Base-by-base conservation (phyloP, 2,329 filamentous ascomycete species). In the Chalara sp. region DNA sequence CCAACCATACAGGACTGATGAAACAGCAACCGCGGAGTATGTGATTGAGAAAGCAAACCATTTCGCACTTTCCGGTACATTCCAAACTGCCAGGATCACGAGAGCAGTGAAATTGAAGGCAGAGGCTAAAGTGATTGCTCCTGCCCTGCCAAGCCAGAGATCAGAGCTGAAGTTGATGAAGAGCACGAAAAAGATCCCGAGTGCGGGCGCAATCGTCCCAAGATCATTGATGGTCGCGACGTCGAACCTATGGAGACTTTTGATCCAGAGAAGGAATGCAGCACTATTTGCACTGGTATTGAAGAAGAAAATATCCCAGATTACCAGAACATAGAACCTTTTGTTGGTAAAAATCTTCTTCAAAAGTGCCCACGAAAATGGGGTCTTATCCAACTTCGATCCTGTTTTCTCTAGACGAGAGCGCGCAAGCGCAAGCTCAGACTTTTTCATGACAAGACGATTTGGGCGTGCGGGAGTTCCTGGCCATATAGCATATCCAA, bases 241-340 rank as follows among this genome's bases (percentile, higher is more conserved):
- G 0, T 70, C 68, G 58, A 72, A 81, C 1, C 74, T 67, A 1
- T 71, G 62, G 10, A 81, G 58, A 50, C 73, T 77, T 63, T 81
- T 81, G 44, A 83, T 65, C 79, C 79, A 83, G 0, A 83, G 68
- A 3, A 81, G 61, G 52, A 76, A 82, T 0, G 70, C 73, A 2
- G 76, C 78, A 1, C 71, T 67, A 6, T 63, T 69, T 1, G 70
- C 72, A 44, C 76, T 72, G 13, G 71, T 69, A 51, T 81, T 80
- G 75, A 76, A 82, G 64, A 82, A 82, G 29, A 82, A 67, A 5
- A 78, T 68, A 44, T 79, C 73, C 31, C 78, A 67, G 1, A 75
- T 53, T 0, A 80, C 63, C 7, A 82, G 63, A 0, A 70, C 65
- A 68, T 74, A 82, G 48, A 81, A 72, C 11, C 72, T 73, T 56